These are phyloP conservation scores for Colletotrichum aenigma DNA, from an alignment of 2,329 filamentous ascomycete genomes.

Conservation along the genomic window DNA sequence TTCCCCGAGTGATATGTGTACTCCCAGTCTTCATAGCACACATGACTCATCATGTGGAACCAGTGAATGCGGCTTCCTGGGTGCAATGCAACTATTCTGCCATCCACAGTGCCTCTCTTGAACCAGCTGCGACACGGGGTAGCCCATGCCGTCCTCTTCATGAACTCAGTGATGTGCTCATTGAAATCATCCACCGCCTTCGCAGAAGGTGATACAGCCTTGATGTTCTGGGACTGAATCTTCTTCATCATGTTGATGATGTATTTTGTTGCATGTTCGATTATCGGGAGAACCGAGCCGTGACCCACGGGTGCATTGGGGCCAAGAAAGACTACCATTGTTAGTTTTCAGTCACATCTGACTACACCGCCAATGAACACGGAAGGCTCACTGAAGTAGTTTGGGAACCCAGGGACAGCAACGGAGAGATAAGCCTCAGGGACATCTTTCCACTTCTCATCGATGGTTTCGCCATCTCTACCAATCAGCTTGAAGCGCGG, in stretches of 20 bases:
- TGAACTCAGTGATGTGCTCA: not conserved
- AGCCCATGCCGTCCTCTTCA: not conserved
- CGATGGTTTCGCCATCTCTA: not conserved
- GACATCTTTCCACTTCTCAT: not conserved
- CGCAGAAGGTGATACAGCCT: not conserved
- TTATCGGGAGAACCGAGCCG: not conserved
- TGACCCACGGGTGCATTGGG: not conserved
- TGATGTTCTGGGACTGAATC: not conserved
- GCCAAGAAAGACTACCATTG: not conserved
- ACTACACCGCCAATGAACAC: not conserved
- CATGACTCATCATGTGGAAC: not conserved
- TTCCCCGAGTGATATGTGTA: not conserved
- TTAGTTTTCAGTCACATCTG: fast-evolving
- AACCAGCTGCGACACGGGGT: not conserved
- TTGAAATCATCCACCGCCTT: not conserved
- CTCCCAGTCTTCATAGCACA: not conserved
- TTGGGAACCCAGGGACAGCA: not conserved
- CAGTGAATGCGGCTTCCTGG: not conserved
- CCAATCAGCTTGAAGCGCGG: not conserved
- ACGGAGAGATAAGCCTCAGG: not conserved
- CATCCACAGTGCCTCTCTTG: not conserved
- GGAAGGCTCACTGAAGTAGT: not conserved
- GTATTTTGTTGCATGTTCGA: not conserved
- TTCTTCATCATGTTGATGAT: not conserved
- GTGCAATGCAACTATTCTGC: not conserved